These are phyloP conservation scores for Artomyces pyxidatus DNA, from an alignment of 768 basidiomycete genomes.

Conservation along the genomic window DNA sequence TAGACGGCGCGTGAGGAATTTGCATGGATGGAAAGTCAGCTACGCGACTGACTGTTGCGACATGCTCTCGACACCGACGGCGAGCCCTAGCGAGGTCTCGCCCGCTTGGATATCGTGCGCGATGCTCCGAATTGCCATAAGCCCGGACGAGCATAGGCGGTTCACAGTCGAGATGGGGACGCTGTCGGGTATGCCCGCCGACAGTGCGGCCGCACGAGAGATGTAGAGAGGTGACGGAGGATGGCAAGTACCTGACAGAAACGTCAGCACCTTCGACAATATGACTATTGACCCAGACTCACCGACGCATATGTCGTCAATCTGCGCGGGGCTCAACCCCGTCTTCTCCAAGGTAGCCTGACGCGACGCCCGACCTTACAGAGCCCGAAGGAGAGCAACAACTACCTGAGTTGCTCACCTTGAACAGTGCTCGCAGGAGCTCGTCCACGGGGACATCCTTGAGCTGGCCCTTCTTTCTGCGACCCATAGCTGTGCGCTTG, in stretches of 20 bases:
- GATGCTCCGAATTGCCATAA: slow-evolving; percentile 89
- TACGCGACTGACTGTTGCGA: slow-evolving; percentile 51
- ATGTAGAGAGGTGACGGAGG: slow-evolving; percentile 75
- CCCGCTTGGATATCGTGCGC: slow-evolving; percentile 80
- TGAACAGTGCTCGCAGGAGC: slow-evolving; percentile 74
- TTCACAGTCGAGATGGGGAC: slow-evolving; percentile 91
- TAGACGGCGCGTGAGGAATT: slow-evolving; percentile 17
- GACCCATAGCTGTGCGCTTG: slow-evolving; percentile 83
- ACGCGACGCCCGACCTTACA: background rate
- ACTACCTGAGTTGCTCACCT: slow-evolving; percentile 34
- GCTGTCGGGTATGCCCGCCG: slow-evolving; percentile 80
- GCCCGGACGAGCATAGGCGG: slow-evolving; percentile 86
- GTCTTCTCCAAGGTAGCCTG: slow-evolving; percentile 64
- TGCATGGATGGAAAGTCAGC: slow-evolving; percentile 10
- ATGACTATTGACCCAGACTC: too few species aligned
- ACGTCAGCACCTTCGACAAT: background rate
- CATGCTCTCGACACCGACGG: slow-evolving; percentile 81
- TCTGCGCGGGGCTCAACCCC: slow-evolving; percentile 56
- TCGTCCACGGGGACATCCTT: slow-evolving; percentile 87
- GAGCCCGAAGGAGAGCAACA: background rate
- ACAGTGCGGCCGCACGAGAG: slow-evolving; percentile 79
- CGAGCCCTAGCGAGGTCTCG: slow-evolving; percentile 82
- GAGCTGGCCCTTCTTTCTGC: slow-evolving; percentile 85
- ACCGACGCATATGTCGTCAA: slow-evolving; percentile 86
- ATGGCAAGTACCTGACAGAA: slow-evolving; percentile 57